Base-by-base conservation (phyloP, 202 grass and related monocot species). In the Digitaria exilis region DNA sequence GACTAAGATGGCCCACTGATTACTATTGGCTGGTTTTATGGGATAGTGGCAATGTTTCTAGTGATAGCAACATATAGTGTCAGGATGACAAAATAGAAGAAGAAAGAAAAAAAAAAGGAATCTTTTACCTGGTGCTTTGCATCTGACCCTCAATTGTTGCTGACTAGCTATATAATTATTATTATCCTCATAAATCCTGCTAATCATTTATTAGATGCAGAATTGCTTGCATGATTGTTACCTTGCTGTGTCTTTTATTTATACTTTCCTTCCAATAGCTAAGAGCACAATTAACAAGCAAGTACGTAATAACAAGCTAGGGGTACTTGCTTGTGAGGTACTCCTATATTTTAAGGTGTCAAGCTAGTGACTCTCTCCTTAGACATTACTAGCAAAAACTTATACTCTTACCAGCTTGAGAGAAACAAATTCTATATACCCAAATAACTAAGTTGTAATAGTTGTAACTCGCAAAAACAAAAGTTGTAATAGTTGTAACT, bases 1-100 rank as follows among this genome's bases (percentile, higher is more conserved):
- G 82, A 88, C 71, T 70, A 85, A 88, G 71, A 77, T 86, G 79
- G n/a, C 75, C 84, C 42, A 80, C 34, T 75, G 69, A 80, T 88
- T 88, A 88, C 69, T 84, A 77, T 86, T 86, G 68, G 60, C 35
- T 39, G 7, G 84, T 86, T 90, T 90, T 90, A 63, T 83, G 74
- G 43, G 79, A 83, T 37, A 77, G 45, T 82, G 78, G n/a, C 64
- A 62, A 73, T 79, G 41, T 75, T 88, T 86, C 60, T 59, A 61
- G 68, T 57, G 79, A 91, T 65, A 91, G 63, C 71, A 73, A 75
- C 82, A 83, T 59, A 58, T 58, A 58, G 22, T 74, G 78, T 50
- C 73, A 55, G 66, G 85, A 31, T 84, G 46, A 88, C 69, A 78
- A 56, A 60, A 64, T 79, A 45, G 75, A 49, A 10, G 19, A 64